Evolutionary conservation across 495 filamentous ascomycete species (phyloP), one percentile per base, ranked within the genome.

Genomic region (Talaromyces ruber): DNA sequence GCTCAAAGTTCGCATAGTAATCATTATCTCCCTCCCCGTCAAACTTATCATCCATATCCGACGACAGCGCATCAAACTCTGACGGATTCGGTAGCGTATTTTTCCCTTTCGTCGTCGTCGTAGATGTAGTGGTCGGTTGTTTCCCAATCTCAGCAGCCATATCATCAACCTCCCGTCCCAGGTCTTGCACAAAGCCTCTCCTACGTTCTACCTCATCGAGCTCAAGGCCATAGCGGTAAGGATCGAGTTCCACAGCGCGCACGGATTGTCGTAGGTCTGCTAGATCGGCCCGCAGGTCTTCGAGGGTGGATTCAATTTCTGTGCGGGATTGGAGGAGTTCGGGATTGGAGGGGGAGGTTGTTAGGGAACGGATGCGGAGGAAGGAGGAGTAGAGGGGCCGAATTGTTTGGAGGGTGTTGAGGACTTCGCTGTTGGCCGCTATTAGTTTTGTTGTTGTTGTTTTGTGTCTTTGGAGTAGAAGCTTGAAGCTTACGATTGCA

Each of bases 381-480:
- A 96, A 98, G 45, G 92, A 97, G 64, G 88, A 86, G 81, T 97
- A 97, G 61, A 96, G 87, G 30, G 91, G 84, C 12, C 93, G 87
- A 63, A 89, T 88, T 52, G 81, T 83, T 67, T 87, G 82, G 47
- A 98, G 86, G 54, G 91, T 87, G 59, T 86, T 77, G 55, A 94
- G 86, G 66, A 97, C 90, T 72, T 98, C 95, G 71, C 91, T 95
- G 63, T 45, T 4, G 21, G 58, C 64, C 66, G 62, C 26, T 39
- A 43, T 71, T 60, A 61, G 59, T 37, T 0, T 32, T 22, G 11
- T 26, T 28, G 28, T n/a, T 26, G n/a, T 54, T 51, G 61, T 34
- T 37, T 37, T n/a, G n/a, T n/a, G n/a, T n/a, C n/a, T 30, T 34
- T 34, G 30, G 43, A 61, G 45, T 58, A 55, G 37, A 39, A 30